Conservation (phyloP, 805 yeast genomes). For the Lipomyces sp. region DNA sequence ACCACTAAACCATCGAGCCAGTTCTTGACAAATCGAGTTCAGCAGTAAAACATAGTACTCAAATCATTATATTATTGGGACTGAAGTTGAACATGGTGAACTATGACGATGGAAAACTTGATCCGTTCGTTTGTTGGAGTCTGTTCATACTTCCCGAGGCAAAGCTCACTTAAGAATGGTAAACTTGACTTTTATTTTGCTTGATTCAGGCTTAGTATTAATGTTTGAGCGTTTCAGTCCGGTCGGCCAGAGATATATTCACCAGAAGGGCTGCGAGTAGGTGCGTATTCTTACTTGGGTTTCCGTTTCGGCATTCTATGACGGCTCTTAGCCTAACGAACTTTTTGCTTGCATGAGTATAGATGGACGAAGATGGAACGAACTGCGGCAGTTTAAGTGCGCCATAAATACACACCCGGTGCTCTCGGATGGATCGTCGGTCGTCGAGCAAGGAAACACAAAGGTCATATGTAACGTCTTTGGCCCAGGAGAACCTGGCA, state of each 20-base stretch:
- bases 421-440: conserved; percentile 87
- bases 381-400: conserved; percentile 76
- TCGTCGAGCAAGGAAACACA: conserved; percentile 87
- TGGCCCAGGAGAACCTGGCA: conserved; percentile 85
- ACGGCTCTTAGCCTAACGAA: neutral
- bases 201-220: no score
- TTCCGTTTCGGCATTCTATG: neutral
- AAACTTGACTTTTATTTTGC: no score
- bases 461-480: conserved; percentile 78
- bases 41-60: no score
- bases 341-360: neutral
- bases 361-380: conserved; percentile 96
- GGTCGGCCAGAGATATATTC: conserved; percentile 69
- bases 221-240: no score
- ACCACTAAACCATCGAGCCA: conserved; percentile 41
- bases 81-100: neutral
- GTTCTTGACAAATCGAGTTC: neutral
- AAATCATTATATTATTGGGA: neutral
- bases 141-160: no score
- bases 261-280: conserved; percentile 84
- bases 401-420: conserved; percentile 80
- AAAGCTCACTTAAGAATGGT: no score
- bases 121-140: no score
- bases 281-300: conserved; percentile 19
- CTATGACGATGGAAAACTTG: no score